Evolutionary conservation across 805 yeast species (phyloP).

Genomic region (Zygosaccharomyces kombuchaensis): DNA sequence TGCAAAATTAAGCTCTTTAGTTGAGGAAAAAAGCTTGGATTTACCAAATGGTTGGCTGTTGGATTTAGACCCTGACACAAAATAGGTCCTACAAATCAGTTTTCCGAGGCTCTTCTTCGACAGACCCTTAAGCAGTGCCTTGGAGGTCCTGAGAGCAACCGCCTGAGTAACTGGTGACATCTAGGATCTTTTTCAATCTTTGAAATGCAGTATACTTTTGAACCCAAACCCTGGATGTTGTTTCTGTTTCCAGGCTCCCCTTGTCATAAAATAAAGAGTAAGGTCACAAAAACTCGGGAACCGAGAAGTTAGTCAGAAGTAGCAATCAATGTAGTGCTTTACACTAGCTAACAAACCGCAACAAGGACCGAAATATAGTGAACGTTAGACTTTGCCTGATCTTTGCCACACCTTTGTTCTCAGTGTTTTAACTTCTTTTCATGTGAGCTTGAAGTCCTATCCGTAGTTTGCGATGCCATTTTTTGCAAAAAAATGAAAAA

Average conservation of each 20-base stretch:
- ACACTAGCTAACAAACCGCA: neutral
- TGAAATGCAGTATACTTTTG: neutral
- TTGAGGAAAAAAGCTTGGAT: conserved; percentile 5
- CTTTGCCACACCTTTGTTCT: neutral
- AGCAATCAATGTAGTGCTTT: neutral
- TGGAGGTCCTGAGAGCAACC: conserved; percentile 16
- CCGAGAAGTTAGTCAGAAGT: neutral
- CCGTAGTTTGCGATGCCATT: neutral
- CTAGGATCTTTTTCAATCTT: neutral
- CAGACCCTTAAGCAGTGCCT: conserved; percentile 15
- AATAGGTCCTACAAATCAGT: conserved; percentile 17
- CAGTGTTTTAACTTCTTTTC: neutral
- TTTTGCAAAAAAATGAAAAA: conserved; percentile 2
- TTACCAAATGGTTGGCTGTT: conserved; percentile 4
- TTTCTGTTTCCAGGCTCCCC: neutral
- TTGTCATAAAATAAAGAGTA: neutral
- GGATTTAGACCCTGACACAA: conserved; percentile 3
- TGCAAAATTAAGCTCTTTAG: conserved; percentile 14
- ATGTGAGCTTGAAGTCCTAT: neutral
- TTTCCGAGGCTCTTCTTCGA: conserved; percentile 18
- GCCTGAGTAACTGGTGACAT: conserved; percentile 17
- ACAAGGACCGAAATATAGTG: neutral
- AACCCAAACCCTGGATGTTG: neutral
- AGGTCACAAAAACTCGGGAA: neutral
- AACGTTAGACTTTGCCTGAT: neutral